phyloP scores from a whole-genome alignment of 2,329 filamentous ascomycete genomes.

The Rhynchosporium agropyri region DNA sequence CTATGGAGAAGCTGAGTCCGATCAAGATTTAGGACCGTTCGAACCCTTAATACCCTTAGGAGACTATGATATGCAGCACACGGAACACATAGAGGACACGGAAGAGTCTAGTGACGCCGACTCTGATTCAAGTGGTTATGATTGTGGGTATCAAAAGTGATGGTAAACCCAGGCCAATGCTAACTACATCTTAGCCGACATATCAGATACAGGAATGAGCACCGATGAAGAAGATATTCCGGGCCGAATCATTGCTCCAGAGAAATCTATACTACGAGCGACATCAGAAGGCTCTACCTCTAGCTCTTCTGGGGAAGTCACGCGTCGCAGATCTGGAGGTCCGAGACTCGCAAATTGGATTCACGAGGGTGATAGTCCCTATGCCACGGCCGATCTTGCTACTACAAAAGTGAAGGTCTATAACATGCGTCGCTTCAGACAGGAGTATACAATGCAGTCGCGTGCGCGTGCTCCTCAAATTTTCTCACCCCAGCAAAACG shows the following conservation, averaged over 20 bases:
- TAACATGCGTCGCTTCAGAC: conserved; percentile 17
- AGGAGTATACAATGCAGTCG: conserved; percentile 30
- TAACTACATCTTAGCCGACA: conserved; percentile 54
- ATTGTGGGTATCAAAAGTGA: conserved; percentile 53
- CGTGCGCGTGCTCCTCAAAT: conserved; percentile 14
- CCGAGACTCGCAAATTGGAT: conserved; percentile 43
- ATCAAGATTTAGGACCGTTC: neutral
- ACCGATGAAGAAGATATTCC: conserved; percentile 57
- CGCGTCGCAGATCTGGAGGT: conserved; percentile 23
- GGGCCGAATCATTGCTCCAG: conserved; percentile 41
- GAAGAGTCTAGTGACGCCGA: conserved; percentile 37
- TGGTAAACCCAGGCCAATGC: conserved; percentile 41
- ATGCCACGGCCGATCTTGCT: conserved; percentile 46
- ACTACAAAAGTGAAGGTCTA: conserved; percentile 17
- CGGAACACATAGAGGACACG: conserved; percentile 17
- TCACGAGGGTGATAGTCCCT: conserved; percentile 43
- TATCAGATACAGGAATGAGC: conserved; percentile 53
- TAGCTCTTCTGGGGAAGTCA: conserved; percentile 21
- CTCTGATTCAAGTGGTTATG: conserved; percentile 54
- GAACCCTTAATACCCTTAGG: no score
- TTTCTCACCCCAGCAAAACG: conserved; percentile 9
- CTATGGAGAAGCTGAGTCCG: conserved; percentile 17
- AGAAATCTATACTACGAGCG: conserved; percentile 15
- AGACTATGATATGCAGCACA: no score
- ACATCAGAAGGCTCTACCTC: conserved; percentile 20